Evolutionary conservation across 768 basidiomycete genomes (phyloP), one percentile per base, ranked within the genome.

Genomic region (Psilocybe sp.): DNA sequence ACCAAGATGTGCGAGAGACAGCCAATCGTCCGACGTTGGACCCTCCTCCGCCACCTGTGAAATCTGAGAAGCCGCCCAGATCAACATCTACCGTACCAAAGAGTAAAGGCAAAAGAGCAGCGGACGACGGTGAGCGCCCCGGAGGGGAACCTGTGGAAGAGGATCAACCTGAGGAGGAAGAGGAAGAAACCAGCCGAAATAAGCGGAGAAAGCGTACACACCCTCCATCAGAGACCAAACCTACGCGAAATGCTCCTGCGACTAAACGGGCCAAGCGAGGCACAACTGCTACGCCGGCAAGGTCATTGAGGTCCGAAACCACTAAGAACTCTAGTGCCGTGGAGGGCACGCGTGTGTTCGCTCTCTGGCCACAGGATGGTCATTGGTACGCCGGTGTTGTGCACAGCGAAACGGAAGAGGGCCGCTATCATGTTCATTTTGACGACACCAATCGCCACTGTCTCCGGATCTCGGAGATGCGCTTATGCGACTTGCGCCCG

Each of bases 311-410:
- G 59, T 14, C 77, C 73, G 57, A 70, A 69, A 23, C 50, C 74
- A 36, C 72, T 7, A 8, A 75, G 40, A 3, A 28, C 23, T 76
- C 75, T 20, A 67, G 60, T 38, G 52, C 54, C 9, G 64, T 70
- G 15, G 52, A 59, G 5, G 69, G 77, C 16, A 85, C 83, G 11
- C 79, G 80, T 5, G 84, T 90, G n/a, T 82, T 87, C 56, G 87
- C 85, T 8, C 60, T 84, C 10, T 89, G 86, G 87, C 78, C 71
- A 53, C 65, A 68, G 40, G 81, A 82, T 43, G 76, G 74, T 3
- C 74, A 75, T 56, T 92, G 75, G 66, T 87, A 82, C 60, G 65
- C 80, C 14, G 90, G 87, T 13, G 71, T 65, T 33, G 73, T 87
- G 20, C 60, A 80, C 46, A 69, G 71, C 14, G 54, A 62, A 44